Percentiles rank a stretch among this genome's conserved stretches.
Evolutionary conservation across 2,329 filamentous ascomycete species (phyloP).

Genomic region (Exophiala sideris): DNA sequence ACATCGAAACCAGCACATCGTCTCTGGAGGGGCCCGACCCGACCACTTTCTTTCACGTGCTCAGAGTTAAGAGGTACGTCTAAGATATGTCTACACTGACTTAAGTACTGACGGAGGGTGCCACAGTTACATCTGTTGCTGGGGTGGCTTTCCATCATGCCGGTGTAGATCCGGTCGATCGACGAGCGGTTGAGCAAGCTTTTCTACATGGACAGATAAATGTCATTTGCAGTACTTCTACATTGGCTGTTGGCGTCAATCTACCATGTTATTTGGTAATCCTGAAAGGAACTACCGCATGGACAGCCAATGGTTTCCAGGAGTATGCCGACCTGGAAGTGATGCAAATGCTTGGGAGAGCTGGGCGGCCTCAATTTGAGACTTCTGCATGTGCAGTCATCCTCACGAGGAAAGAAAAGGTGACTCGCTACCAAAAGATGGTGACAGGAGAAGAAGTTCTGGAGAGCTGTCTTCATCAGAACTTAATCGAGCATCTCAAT

Average conservation of each 20-base stretch:
- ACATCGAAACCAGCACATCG: constrained; percentile 50
- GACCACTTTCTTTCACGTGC: constrained; percentile 52
- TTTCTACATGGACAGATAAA: constrained; percentile 70
- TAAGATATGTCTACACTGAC: constrained; percentile 32
- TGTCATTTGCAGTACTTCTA: constrained; percentile 84
- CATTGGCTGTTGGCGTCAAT: constrained; percentile 78
- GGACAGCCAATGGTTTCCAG: constrained; percentile 57
- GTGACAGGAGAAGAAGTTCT: constrained; percentile 69
- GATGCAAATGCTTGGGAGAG: constrained; percentile 87
- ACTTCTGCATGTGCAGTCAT: constrained; percentile 73
- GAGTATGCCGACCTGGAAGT: constrained; percentile 81
- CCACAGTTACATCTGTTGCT: constrained; percentile 36
- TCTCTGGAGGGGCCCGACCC: constrained; percentile 61
- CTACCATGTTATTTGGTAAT: constrained; percentile 79
- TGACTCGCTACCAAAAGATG: constrained; percentile 67
- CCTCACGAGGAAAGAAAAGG: constrained; percentile 66
- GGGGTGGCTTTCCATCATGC: constrained; percentile 83
- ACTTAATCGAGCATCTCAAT: constrained; percentile 79
- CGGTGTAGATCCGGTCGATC: constrained; percentile 64
- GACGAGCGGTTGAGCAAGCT: constrained; percentile 62
- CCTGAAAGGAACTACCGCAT: constrained; percentile 73
- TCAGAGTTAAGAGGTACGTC: constrained; percentile 55
- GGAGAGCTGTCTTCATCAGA: constrained; percentile 74
- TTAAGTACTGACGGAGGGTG: neutral
- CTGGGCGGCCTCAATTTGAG: constrained; percentile 80